Evolutionary conservation across 345 rosid genomes (phyloP).

Genomic region (Trapa bicornis): DNA sequence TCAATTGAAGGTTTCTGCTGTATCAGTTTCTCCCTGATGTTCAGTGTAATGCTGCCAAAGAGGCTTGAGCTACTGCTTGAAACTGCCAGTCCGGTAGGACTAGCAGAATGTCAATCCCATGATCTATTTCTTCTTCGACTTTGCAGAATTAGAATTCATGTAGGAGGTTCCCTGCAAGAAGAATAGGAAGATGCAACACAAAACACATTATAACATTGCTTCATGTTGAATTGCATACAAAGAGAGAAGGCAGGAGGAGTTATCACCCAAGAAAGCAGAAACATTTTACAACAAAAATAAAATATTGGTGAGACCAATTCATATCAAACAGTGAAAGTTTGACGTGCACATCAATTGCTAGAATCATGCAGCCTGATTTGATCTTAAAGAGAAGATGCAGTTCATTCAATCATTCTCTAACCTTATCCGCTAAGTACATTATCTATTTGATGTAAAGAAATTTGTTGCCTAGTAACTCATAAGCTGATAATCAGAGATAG

Average conservation of each 20-base stretch:
- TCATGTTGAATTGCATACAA: not conserved
- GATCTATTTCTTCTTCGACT: constrained; percentile 69
- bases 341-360: too few species aligned
- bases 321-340: too few species aligned
- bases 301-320: too few species aligned
- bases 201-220: not conserved
- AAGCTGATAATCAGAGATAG: not conserved
- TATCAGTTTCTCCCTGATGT: not conserved
- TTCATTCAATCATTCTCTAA: not conserved
- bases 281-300: not conserved
- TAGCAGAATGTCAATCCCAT: not conserved
- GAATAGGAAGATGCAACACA: not conserved
- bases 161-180: constrained; percentile 59
- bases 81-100: not conserved
- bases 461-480: not conserved
- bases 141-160: constrained; percentile 34
- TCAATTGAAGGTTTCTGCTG: not conserved
- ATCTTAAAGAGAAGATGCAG: not conserved
- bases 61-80: not conserved
- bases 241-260: not conserved
- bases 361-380: too few species aligned
- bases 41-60: not conserved
- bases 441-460: not conserved
- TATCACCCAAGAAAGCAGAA: not conserved
- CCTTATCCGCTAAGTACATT: not conserved